A percentile compares a stretch with the other conserved stretches of the same genome.
phyloP scores from a whole-genome alignment of 192 early-diverging fungal species.

The Spinellus fusiger region DNA sequence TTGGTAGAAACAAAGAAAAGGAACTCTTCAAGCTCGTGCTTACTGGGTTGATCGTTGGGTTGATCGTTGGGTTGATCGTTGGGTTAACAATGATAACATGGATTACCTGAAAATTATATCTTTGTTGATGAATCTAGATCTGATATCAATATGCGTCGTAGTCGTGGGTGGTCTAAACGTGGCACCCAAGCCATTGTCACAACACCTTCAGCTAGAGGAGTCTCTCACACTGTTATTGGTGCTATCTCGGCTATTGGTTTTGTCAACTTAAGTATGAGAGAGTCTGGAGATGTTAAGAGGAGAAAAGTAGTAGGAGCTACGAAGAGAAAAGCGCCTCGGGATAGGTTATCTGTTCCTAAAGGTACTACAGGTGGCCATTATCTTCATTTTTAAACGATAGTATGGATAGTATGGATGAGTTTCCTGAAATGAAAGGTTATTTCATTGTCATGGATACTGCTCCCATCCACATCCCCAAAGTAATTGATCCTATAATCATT shows the following conservation, averaged over 20 bases:
- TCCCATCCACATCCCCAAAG: conserved; percentile 12
- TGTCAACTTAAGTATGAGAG: conserved; percentile 1
- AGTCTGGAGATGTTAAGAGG: neutral
- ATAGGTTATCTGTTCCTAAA: conserved; percentile 11
- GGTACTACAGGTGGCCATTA: conserved; percentile 8
- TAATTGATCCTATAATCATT: conserved; percentile 10
- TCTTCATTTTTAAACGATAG: conserved; percentile 6
- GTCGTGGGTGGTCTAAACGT: neutral
- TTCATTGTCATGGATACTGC: conserved; percentile 19
- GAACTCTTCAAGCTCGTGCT: neutral
- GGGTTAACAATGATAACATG: neutral
- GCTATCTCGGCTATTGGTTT: neutral
- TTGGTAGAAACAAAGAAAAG: neutral
- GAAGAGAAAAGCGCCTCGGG: conserved; percentile 7
- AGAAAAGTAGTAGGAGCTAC: conserved; percentile 4
- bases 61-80: conserved; percentile 3
- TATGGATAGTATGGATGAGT: conserved; percentile 3
- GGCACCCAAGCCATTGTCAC: neutral
- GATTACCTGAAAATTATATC: conserved; percentile 8
- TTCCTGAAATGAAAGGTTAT: conserved; percentile 11
- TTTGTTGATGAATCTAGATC: conserved; percentile 10
- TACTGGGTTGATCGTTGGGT: conserved; percentile 1
- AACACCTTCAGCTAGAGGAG: neutral
- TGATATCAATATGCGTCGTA: conserved; percentile 11
- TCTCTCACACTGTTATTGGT: conserved; percentile 1